Evolutionary conservation across 2,329 filamentous ascomycete genomes (phyloP).

Genomic region (Endocalyx cinctus): DNA sequence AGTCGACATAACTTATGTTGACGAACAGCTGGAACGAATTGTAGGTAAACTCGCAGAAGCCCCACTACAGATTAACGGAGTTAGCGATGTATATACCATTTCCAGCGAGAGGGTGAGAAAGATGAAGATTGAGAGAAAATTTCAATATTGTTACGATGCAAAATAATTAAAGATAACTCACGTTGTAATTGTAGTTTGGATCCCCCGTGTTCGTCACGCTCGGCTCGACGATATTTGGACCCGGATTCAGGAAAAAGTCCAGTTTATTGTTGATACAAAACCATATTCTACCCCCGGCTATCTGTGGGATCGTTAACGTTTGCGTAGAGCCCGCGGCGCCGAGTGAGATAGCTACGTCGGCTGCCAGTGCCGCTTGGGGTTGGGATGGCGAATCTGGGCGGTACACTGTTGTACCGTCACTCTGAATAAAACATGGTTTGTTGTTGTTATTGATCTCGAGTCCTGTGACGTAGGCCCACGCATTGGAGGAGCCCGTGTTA

Average conservation of each 20-base stretch:
- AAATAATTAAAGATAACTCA: no score
- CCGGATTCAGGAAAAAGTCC: conserved; percentile 66
- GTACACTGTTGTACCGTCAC: conserved; percentile 63
- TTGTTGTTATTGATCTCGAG: conserved; percentile 55
- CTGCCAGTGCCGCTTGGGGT: conserved; percentile 45
- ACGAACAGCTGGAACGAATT: conserved; percentile 58
- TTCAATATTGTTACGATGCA: no score
- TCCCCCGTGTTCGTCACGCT: conserved; percentile 63
- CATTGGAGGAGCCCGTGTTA: conserved; percentile 53
- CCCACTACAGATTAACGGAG: conserved; percentile 61
- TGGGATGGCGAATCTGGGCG: conserved; percentile 55
- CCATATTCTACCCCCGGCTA: conserved; percentile 70
- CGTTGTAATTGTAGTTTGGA: conserved; percentile 56
- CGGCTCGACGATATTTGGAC: conserved; percentile 69
- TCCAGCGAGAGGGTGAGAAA: no score
- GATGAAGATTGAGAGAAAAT: no score
- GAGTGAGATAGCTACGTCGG: conserved; percentile 59
- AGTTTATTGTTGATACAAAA: conserved; percentile 58
- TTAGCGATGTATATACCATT: no score
- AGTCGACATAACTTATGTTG: conserved; percentile 73
- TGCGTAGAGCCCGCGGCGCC: conserved; percentile 56
- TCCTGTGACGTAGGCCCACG: conserved; percentile 70
- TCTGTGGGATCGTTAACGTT: conserved; percentile 61
- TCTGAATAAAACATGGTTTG: conserved; percentile 55
- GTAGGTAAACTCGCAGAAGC: conserved; percentile 66